Percentiles rank a stretch among this genome's conserved stretches.
phyloP scores from a whole-genome alignment of 768 basidiomycete genomes.

The Psilocybe azurescens region DNA sequence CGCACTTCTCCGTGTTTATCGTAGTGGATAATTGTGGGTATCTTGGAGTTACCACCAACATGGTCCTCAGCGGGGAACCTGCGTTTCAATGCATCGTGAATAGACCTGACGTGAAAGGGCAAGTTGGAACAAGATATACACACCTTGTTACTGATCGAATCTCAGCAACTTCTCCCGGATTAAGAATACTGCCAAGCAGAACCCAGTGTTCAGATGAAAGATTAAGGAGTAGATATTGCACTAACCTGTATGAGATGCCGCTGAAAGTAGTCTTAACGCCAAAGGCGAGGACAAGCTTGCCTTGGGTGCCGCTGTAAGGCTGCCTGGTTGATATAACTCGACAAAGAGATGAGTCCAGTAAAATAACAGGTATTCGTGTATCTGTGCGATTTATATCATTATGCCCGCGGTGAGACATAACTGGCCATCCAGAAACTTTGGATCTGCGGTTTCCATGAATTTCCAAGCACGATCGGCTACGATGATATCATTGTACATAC shows the following conservation, averaged over 20 bases:
- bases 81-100: neutral
- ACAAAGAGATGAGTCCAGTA: neutral
- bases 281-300: slow-evolving; percentile 27
- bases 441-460: no score
- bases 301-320: slow-evolving; percentile 21
- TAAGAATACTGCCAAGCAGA: slow-evolving; percentile 25
- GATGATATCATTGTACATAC: no score
- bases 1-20: slow-evolving; percentile 42
- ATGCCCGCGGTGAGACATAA: neutral
- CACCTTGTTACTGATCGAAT: slow-evolving; percentile 32
- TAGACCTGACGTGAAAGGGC: slow-evolving; percentile 3
- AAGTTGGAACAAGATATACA: neutral
- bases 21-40: slow-evolving; percentile 54
- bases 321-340: slow-evolving; percentile 14
- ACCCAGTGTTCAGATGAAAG: neutral
- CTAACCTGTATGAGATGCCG: slow-evolving; percentile 26
- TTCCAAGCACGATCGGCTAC: no score
- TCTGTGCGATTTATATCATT: neutral
- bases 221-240: neutral
- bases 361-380: neutral
- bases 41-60: slow-evolving; percentile 51
- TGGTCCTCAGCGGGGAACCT: slow-evolving; percentile 55
- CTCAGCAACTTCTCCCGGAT: slow-evolving; percentile 31
- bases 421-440: no score
- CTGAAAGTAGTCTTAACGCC: slow-evolving; percentile 28